phyloP scores from a whole-genome alignment of 345 rosid genomes.

The Iberis pinnata region DNA sequence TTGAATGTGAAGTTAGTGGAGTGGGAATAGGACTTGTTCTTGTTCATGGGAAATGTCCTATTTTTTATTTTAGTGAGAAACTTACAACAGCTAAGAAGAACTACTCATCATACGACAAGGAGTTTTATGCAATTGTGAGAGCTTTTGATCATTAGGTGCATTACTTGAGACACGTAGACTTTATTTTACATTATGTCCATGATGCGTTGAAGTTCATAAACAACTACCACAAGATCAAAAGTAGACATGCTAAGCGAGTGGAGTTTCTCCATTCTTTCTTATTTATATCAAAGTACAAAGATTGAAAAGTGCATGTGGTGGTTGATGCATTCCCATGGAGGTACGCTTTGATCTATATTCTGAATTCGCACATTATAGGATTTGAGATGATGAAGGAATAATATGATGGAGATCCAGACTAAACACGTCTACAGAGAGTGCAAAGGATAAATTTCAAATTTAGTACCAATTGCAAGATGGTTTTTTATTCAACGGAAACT shows the following conservation, averaged over 20 bases:
- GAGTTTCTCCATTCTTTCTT: neutral
- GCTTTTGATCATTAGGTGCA: neutral
- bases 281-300: neutral
- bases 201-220: neutral
- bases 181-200: neutral
- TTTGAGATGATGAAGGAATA: neutral
- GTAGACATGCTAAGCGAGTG: neutral
- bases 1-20: neutral
- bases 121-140: neutral
- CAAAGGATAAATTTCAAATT: neutral
- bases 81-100: no score
- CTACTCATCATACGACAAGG: no score
- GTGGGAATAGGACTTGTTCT: neutral
- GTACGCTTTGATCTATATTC: no score
- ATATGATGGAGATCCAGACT: neutral
- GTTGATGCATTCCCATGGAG: no score
- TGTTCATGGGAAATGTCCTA: neutral
- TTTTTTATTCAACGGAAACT: neutral
- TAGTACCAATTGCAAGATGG: neutral
- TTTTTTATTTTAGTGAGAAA: neutral
- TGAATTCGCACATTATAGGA: no score
- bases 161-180: neutral
- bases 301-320: neutral
- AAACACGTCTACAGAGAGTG: neutral
- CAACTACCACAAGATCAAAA: neutral